Evolutionary conservation across 495 filamentous ascomycete species (phyloP), one percentile per base, ranked within the genome.

Genomic region (Penicillium cinerascens): DNA sequence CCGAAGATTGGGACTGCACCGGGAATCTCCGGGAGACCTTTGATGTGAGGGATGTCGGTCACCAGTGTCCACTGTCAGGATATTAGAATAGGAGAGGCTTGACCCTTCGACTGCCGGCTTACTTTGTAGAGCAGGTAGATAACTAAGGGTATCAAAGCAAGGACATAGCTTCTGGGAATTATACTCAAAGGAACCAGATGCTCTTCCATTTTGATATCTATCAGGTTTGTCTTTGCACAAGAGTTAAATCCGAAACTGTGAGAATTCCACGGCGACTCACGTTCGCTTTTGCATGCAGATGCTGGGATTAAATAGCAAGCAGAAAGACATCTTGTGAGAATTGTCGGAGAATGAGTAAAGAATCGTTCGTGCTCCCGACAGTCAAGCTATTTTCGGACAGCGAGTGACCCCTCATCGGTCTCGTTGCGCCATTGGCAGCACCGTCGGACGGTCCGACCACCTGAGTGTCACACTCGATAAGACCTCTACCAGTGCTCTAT

Each of bases 11-110:
- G 79, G 6, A 76, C 43, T 6, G 73, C 72, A 5, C 74, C 73
- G 5, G 79, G 80, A 17, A 81, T 76, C 42, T 81, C 77, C 11
- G 76, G 76, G 0, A 83, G 43, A 20, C 75, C 75, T 38, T 67
- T 67, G 57, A 78, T 78, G 44, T 70, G 61, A 0, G 75, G 69
- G 18, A 78, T 74, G 46, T 79, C 76, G n/a, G 73, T 77, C 11
- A 52, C 58, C 10, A 64, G 21, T 9, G 58, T 61, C 20, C 36
- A 41, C 56, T 64, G 26, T 17, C 1, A 8, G 22, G 18, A 18
- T 21, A n/a, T 44, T 40, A 41, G 40, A 25, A 9, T 15, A 2
- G 10, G 20, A 27, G 10, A 23, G 23, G 22, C 4, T 29, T 7
- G 26, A 9, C 9, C 26, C 26, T 29, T 10, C 1, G 9, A 7